These are phyloP conservation scores for Septoria linicola DNA, from an alignment of 2,329 filamentous ascomycete species.

Conservation along the genomic window DNA sequence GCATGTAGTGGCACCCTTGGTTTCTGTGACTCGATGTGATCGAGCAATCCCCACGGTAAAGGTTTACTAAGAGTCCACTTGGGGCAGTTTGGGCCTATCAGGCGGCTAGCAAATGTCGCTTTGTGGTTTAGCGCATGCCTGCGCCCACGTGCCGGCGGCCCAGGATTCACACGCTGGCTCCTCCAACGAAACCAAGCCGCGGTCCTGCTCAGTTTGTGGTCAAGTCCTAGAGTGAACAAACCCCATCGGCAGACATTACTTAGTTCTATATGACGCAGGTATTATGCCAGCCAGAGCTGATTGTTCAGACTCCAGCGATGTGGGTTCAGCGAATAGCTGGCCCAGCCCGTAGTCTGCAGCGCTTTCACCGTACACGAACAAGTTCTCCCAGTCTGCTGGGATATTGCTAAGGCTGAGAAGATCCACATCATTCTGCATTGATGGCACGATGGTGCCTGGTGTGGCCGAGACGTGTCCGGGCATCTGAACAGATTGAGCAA, in stretches of 20 bases:
- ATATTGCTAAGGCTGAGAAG: not conserved
- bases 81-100: not conserved
- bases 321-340: constrained; percentile 23
- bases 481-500: not conserved
- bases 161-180: too few relatives aligned
- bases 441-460: not conserved
- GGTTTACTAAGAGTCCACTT: constrained; percentile 2
- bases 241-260: too few relatives aligned
- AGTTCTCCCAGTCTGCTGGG: constrained; percentile 15
- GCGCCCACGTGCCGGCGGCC: not conserved
- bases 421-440: not conserved
- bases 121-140: not conserved
- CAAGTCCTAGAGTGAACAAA: too few relatives aligned
- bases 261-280: not conserved
- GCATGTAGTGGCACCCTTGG: constrained; percentile 5
- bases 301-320: constrained; percentile 9
- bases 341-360: constrained; percentile 24
- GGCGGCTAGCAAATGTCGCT: not conserved
- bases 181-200: too few relatives aligned
- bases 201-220: too few relatives aligned
- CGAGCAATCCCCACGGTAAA: constrained; percentile 10
- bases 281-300: not conserved
- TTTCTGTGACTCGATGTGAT: constrained; percentile 18
- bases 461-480: not conserved
- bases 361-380: constrained; percentile 16